phyloP scores from a whole-genome alignment of 139 green algal genomes.

The Axilococcus clingmanii region DNA sequence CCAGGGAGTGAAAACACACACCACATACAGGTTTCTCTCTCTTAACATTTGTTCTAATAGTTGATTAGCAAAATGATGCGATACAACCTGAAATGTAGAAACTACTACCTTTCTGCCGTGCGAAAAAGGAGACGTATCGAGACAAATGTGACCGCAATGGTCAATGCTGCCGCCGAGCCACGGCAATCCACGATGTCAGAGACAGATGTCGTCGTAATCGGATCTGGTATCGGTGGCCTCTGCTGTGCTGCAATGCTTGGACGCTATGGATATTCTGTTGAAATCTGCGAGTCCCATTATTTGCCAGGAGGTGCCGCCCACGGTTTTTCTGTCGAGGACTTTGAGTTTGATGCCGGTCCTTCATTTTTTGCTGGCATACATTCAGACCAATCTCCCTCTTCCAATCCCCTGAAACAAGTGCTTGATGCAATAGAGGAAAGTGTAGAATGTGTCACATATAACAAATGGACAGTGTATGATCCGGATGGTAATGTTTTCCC shows the following conservation, averaged over 20 bases:
- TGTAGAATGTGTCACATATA: slow-evolving; percentile 76
- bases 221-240: slow-evolving; percentile 55
- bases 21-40: no score
- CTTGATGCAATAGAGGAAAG: slow-evolving; percentile 67
- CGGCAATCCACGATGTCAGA: no score
- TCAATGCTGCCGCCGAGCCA: no score
- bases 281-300: slow-evolving; percentile 74
- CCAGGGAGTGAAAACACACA: no score
- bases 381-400: slow-evolving; percentile 21
- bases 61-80: no score
- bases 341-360: slow-evolving; percentile 79
- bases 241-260: slow-evolving; percentile 66
- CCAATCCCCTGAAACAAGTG: slow-evolving; percentile 73
- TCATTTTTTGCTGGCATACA: slow-evolving; percentile 62
- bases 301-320: slow-evolving; percentile 72
- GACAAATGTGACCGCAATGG: no score
- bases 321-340: slow-evolving; percentile 62
- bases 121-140: no score
- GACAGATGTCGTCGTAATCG: slow-evolving; percentile 58
- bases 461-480: slow-evolving; percentile 76
- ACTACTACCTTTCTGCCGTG: no score
- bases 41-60: no score
- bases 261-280: slow-evolving; percentile 55
- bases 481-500: slow-evolving; percentile 53
- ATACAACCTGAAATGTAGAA: no score